Percentiles rank a stretch among this genome's conserved stretches.
Evolutionary conservation across 1,139 yeast genomes (phyloP).

Genomic region (Arxiozyma bovina): DNA sequence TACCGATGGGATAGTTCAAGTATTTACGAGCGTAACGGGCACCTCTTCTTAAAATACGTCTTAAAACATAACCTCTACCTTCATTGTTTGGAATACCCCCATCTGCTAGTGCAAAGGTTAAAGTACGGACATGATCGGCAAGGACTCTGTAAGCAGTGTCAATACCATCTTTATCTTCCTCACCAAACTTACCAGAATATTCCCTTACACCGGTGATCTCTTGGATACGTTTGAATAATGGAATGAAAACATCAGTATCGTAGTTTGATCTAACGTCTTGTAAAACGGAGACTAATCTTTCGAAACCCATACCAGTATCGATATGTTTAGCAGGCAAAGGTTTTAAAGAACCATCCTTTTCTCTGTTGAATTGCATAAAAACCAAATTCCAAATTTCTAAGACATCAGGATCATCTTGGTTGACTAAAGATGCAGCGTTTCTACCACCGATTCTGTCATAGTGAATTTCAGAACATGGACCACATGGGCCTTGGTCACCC

Average conservation of each 20-base stretch:
- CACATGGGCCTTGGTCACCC: constrained; percentile 99
- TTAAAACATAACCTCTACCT: constrained; percentile 95
- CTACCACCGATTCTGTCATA: constrained; percentile 97
- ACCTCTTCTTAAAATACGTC: constrained; percentile 96
- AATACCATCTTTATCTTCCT: constrained; percentile 84
- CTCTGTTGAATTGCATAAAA: constrained; percentile 93
- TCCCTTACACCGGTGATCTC: constrained; percentile 90
- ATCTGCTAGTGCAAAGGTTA: constrained; percentile 91
- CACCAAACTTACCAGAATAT: constrained; percentile 86
- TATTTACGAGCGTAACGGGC: constrained; percentile 94
- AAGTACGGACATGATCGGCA: constrained; percentile 96
- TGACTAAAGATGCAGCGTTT: constrained; percentile 82
- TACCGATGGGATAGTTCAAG: constrained; percentile 91
- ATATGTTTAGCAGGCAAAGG: constrained; percentile 88
- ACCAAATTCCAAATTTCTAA: constrained; percentile 97
- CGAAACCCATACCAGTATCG: constrained; percentile 98
- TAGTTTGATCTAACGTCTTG: constrained; percentile 88
- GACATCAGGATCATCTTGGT: constrained; percentile 95
- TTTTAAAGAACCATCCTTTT: constrained; percentile 71
- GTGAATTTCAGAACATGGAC: constrained; percentile 97
- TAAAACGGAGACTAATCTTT: constrained; percentile 86
- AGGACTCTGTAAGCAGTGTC: constrained; percentile 97
- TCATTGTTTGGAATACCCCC: constrained; percentile 99
- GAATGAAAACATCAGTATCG: constrained; percentile 93
- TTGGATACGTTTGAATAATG: constrained; percentile 74